Conservation (phyloP, 1,139 yeast species). For the Kluyveromyces marxianus region DNA sequence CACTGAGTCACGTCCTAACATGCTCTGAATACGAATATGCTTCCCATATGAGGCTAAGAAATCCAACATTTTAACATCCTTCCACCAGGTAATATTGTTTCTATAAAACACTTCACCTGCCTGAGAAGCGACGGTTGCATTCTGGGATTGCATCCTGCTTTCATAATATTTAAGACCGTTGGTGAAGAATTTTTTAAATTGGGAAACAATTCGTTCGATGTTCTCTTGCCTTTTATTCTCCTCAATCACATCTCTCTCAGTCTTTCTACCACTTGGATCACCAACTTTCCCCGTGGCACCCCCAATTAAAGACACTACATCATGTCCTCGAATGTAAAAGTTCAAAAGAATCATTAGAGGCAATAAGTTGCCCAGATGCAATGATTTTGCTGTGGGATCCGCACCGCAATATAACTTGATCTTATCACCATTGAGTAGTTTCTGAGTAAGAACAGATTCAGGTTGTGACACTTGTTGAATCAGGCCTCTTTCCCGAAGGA, state of each 20-base stretch:
- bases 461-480: constrained; percentile 31
- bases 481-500: constrained; percentile 30
- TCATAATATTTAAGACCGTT: constrained; percentile 57
- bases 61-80: constrained; percentile 60
- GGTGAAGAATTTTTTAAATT: constrained; percentile 52
- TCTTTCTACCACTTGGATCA: constrained; percentile 87
- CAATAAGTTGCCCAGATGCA: constrained; percentile 83
- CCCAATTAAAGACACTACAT: constrained; percentile 76
- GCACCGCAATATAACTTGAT: constrained; percentile 85
- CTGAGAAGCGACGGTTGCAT: background rate
- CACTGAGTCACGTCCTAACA: constrained; percentile 86
- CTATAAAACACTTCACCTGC: constrained; percentile 39
- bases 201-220: constrained; percentile 50
- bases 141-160: constrained; percentile 42
- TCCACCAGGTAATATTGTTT: constrained; percentile 87
- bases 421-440: constrained; percentile 26
- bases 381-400: constrained; percentile 86
- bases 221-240: constrained; percentile 48
- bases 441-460: constrained; percentile 15
- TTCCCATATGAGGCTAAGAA: constrained; percentile 74
- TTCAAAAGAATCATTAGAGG: constrained; percentile 83
- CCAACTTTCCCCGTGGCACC: constrained; percentile 99
- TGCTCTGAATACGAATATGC: constrained; percentile 72
- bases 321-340: constrained; percentile 77
- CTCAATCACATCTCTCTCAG: constrained; percentile 61